Evolutionary conservation across 2,329 filamentous ascomycete genomes (phyloP), one percentile per base, ranked within the genome.

Genomic region (Neofusicoccum ribis): DNA sequence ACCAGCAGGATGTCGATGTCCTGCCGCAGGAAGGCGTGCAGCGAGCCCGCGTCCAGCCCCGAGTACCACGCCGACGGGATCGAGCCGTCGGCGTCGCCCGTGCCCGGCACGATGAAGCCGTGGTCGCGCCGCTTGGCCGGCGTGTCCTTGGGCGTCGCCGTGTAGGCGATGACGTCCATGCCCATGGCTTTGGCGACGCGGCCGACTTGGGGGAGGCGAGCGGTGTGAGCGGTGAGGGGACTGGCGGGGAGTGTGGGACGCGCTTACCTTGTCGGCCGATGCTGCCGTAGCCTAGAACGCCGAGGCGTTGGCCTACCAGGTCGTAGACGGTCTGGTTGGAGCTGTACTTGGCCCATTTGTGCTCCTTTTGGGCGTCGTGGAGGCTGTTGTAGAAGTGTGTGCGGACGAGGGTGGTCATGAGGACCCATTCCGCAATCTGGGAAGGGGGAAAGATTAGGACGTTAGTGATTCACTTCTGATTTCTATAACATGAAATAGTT

Each of bases 111-210:
- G 39, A 89, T 85, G 77, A 89, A 94, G 5, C 87, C 85, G 14
- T 78, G 73, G 75, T 94, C 90, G 34, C 77, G 80, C 50, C 84
- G 85, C 1, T 87, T 89, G 63, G 88, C 88, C 0, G 87, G 84
- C 0, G 90, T 92, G 8, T 80, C 74, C n/a, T 89, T 88, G 0
- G 89, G 85, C 31, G 86, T 86, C 0, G 90, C 87, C 0, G 91
- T 94, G 79, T 90, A 93, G 0, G 91, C 91, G 72, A 92, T 82
- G 0, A 94, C 85, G 34, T 87, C 82, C 84, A 91, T 89, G 17
- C 91, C 91, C 70, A 92, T 76, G 2, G 89, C 88, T 14, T 81
- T 82, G 11, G 85, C 85, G 3, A 91, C 82, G 31, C 81, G 80
- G 39, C 81, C 85, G 46, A 85, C 84, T 84, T 43, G 7, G 37